Evolutionary conservation across 345 rosid species (phyloP), one percentile per base, ranked within the genome.

Genomic region (Combretum micranthum): DNA sequence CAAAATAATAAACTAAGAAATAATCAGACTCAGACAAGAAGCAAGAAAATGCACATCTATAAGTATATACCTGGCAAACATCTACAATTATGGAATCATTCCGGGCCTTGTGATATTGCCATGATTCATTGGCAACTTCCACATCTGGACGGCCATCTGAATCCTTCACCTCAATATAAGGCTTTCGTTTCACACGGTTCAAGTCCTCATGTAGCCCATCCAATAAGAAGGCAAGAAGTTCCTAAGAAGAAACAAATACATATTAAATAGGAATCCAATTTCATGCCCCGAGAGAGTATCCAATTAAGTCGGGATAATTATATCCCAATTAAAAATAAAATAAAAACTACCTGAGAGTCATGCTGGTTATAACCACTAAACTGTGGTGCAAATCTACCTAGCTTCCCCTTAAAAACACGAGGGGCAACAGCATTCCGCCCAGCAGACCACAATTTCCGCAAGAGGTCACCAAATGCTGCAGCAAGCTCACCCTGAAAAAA

Each of bases 41-140:
- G 57, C 57, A 37, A 39, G 22, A 4, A 16, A 37, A 22, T 42
- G 57, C 15, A 42, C 57, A 64, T 19, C 15, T 39, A 55, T 43
- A 67, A 23, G 48, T 52, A 22, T 79, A 68, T 67, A 92, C 97
- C 71, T 88, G 98, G 70, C 87, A 92, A 67, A 86, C 87, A 73
- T 92, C 97, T 67, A 92, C 98, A 62, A 92, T 88, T 65, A 92
- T 75, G n/a, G 98, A 92, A 69, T 92, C 97, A 68, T 92, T 92
- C 55, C 97, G 79, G 47, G 98, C 87, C 76, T 83, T 88, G 73
- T 92, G 93, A 75, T 86, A 76, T 64, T 71, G 83, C 98, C 97
- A 92, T 65, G 80, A 74, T 75, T 86, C 91, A 54, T 78, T 80
- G 16, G 98, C 97, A 73, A 92, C 89, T 79, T 84, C 96, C 67